phyloP scores from a whole-genome alignment of 441 rosid species.

The Syzygium syzygioides region DNA sequence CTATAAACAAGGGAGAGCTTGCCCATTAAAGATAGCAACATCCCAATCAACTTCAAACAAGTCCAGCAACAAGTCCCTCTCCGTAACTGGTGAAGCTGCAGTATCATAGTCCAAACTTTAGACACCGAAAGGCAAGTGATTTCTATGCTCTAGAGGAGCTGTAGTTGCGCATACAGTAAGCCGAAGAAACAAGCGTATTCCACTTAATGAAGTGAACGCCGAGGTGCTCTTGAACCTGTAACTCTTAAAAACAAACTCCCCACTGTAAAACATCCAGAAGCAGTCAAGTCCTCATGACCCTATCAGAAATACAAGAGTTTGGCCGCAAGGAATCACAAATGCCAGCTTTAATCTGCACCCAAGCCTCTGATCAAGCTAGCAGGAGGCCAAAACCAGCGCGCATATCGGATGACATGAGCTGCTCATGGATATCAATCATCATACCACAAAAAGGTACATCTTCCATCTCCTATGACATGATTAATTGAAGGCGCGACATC shows the following conservation, averaged over 20 bases:
- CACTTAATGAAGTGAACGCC: too few relatives aligned
- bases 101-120: too few relatives aligned
- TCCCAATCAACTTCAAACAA: not conserved
- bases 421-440: not conserved
- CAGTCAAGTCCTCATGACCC: too few relatives aligned
- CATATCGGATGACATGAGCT: not conserved
- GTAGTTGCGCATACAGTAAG: too few relatives aligned
- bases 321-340: too few relatives aligned
- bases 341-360: not conserved
- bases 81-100: not conserved
- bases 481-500: not conserved
- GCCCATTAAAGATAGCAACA: not conserved
- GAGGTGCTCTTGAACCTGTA: too few relatives aligned
- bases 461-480: not conserved
- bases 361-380: not conserved
- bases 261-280: too few relatives aligned
- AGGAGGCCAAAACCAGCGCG: not conserved
- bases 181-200: too few relatives aligned
- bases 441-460: not conserved
- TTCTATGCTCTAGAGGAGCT: too few relatives aligned
- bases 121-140: too few relatives aligned
- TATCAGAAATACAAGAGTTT: too few relatives aligned
- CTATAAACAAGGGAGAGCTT: not conserved
- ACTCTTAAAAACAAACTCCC: too few relatives aligned
- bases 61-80: not conserved